Evolutionary conservation across 2,329 filamentous ascomycete genomes (phyloP).

Genomic region (Shiraia sp.): DNA sequence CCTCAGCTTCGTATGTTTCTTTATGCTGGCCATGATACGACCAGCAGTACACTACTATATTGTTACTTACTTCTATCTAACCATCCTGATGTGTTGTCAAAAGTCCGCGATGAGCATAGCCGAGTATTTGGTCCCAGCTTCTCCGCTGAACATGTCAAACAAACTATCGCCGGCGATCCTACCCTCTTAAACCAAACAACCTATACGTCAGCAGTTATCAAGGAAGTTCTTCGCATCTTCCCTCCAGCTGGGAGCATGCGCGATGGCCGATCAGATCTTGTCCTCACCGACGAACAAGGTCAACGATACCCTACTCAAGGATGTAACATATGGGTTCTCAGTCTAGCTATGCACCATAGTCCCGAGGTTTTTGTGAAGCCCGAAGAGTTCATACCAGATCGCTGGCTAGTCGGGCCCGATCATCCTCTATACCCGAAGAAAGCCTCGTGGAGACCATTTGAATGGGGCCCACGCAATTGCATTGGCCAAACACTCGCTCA

Average conservation of each 20-base stretch:
- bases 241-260: slow-evolving; percentile 35
- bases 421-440: slow-evolving; percentile 11
- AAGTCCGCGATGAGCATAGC: slow-evolving; percentile 33
- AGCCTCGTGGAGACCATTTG: slow-evolving; percentile 41
- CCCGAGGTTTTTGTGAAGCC: slow-evolving; percentile 14
- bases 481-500: slow-evolving; percentile 45
- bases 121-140: slow-evolving; percentile 28
- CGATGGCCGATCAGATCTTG: slow-evolving; percentile 4
- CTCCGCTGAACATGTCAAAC: neutral
- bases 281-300: slow-evolving; percentile 10
- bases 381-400: slow-evolving; percentile 26
- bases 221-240: slow-evolving; percentile 39
- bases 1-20: slow-evolving; percentile 36
- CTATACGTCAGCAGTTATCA: slow-evolving; percentile 38
- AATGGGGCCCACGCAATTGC: slow-evolving; percentile 43
- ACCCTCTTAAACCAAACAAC: slow-evolving; percentile 27
- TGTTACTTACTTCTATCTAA: slow-evolving; percentile 22
- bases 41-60: slow-evolving; percentile 32
- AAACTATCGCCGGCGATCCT: slow-evolving; percentile 13
- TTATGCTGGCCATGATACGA: slow-evolving; percentile 39
- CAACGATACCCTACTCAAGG: slow-evolving; percentile 13
- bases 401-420: slow-evolving; percentile 15
- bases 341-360: slow-evolving; percentile 20
- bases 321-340: slow-evolving; percentile 8
- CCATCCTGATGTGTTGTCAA: slow-evolving; percentile 24